Evolutionary conservation across 495 filamentous ascomycete species (phyloP).

Genomic region (Neurospora sp.): DNA sequence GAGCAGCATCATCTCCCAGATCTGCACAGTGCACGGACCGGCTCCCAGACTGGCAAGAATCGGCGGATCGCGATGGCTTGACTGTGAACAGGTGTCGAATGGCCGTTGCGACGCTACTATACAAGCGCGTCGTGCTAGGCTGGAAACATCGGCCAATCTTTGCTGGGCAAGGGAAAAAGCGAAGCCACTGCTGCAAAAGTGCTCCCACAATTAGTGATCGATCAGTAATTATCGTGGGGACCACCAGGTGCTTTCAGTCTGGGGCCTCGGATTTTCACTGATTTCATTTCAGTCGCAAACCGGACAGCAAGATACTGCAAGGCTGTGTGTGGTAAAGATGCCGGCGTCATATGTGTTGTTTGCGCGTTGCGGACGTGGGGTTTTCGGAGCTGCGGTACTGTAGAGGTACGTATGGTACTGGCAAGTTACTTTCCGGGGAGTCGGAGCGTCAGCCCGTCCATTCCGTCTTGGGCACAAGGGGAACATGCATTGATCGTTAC

Average conservation of each 20-base stretch:
- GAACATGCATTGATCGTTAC: neutral
- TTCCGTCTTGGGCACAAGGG: neutral
- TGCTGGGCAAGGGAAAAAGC: neutral
- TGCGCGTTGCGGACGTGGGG: neutral
- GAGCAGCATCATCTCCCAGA: neutral
- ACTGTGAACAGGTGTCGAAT: neutral
- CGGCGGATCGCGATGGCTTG: neutral
- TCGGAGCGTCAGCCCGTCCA: neutral
- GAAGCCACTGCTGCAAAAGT: neutral
- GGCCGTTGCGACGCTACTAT: neutral
- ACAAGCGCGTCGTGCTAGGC: neutral
- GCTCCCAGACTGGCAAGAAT: neutral
- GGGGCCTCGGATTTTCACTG: neutral
- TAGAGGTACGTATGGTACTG: neutral
- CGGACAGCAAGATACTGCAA: neutral
- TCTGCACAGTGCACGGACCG: neutral
- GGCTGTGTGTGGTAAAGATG: neutral
- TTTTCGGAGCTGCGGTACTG: neutral
- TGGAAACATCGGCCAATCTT: neutral
- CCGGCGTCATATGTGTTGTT: neutral
- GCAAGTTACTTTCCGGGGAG: neutral
- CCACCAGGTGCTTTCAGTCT: too few species aligned
- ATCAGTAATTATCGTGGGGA: too few species aligned
- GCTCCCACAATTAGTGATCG: neutral
- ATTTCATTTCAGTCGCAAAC: neutral